Percentiles rank a stretch among this genome's conserved stretches.
Conservation (phyloP, 306 rosid genomes). For the Vigna trinervia region DNA sequence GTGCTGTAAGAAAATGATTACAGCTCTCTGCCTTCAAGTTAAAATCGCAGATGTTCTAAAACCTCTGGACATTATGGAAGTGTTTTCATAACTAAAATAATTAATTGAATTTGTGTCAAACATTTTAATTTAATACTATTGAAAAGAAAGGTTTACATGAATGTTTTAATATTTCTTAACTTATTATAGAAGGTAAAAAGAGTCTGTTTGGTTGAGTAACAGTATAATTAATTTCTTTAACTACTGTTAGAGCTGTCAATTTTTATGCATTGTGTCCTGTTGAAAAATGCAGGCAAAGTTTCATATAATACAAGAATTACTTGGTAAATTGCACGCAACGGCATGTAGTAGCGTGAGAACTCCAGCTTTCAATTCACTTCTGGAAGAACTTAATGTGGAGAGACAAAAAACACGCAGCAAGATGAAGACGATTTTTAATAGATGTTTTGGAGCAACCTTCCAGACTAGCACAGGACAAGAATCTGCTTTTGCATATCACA, state of each 20-base stretch:
- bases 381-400: constrained; percentile 74
- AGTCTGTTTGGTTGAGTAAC: constrained; percentile 32
- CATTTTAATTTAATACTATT: constrained; percentile 3
- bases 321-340: constrained; percentile 86
- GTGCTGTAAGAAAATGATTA: constrained; percentile 1
- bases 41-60: constrained; percentile 10
- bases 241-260: constrained; percentile 36
- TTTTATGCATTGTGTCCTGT: constrained; percentile 39
- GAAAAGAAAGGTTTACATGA: constrained; percentile 15
- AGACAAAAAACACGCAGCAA: constrained; percentile 66
- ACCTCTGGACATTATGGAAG: neutral
- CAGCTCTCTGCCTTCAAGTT: constrained; percentile 14
- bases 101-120: constrained; percentile 29
- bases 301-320: constrained; percentile 84
- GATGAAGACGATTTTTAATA: constrained; percentile 87
- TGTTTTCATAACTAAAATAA: constrained; percentile 6
- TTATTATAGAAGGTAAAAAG: constrained; percentile 24
- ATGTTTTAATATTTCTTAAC: constrained; percentile 3
- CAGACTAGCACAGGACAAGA: constrained; percentile 92
- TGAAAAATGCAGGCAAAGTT: constrained; percentile 78
- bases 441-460: constrained; percentile 90
- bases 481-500: constrained; percentile 93
- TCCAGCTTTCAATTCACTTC: constrained; percentile 59
- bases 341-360: constrained; percentile 57
- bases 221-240: constrained; percentile 13